These are phyloP conservation scores for Phytophthora macrochlamydospora DNA, from an alignment of 352 stramenopile species.

Conservation along the genomic window DNA sequence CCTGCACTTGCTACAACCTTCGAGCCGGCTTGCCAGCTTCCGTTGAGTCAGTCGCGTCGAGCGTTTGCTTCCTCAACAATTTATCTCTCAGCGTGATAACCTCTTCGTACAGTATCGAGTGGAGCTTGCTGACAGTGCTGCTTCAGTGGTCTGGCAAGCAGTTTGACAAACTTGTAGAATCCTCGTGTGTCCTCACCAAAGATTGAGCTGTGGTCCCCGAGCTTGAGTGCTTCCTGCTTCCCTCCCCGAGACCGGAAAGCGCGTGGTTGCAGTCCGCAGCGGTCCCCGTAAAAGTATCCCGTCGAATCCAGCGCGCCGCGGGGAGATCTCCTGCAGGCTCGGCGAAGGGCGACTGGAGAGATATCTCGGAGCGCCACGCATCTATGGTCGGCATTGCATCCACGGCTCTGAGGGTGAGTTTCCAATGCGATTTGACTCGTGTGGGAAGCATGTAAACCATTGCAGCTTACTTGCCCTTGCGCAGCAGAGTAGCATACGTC, in stretches of 20 bases:
- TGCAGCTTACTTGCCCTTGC: background rate
- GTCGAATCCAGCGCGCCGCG: background rate
- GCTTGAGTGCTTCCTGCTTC: background rate
- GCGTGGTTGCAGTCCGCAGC: background rate
- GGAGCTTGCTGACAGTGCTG: background rate
- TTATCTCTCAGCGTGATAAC: too few relatives aligned
- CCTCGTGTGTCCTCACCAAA: too few relatives aligned
- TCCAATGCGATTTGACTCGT: background rate
- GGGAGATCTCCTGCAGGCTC: background rate
- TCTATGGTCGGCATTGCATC: background rate
- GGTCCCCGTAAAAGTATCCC: background rate
- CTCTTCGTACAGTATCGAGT: background rate
- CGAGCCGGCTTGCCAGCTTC: background rate
- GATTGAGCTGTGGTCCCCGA: background rate
- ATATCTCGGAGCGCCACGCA: background rate
- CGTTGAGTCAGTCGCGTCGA: conserved; percentile 1
- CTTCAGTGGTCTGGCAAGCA: too few relatives aligned
- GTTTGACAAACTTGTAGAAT: too few relatives aligned
- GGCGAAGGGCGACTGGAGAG: background rate
- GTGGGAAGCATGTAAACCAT: background rate
- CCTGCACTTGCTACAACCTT: conserved; percentile 1
- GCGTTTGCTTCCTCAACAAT: too few relatives aligned
- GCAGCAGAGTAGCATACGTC: background rate
- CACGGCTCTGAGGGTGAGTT: background rate
- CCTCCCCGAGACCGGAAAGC: background rate